Evolutionary conservation across 306 rosid species (phyloP).

Genomic region (Gastrolobium bilobum): DNA sequence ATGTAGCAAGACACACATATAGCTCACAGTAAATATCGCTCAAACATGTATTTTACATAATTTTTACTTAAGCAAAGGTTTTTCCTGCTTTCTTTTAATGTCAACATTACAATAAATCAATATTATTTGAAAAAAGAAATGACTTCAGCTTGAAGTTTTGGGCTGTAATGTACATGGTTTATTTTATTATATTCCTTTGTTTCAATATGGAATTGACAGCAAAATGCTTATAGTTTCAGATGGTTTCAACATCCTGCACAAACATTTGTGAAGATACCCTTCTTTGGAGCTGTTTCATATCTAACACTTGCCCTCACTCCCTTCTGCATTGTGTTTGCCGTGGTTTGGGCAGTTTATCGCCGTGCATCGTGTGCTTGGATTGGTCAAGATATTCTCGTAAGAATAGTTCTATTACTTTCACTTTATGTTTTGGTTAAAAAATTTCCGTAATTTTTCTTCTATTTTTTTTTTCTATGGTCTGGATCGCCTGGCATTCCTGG

Average conservation of each 20-base stretch:
- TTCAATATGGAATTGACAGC: constrained; percentile 55
- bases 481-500: constrained; percentile 15
- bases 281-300: constrained; percentile 91
- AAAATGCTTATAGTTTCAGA: constrained; percentile 83
- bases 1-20: background rate
- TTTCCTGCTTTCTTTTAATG: constrained; percentile 15
- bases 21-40: constrained; percentile 14
- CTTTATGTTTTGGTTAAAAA: constrained; percentile 31
- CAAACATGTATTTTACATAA: constrained; percentile 22
- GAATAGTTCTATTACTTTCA: constrained; percentile 47
- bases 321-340: constrained; percentile 88
- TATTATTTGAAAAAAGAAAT: constrained; percentile 23
- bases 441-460: constrained; percentile 20
- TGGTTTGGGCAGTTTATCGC: constrained; percentile 86
- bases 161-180: constrained; percentile 5
- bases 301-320: constrained; percentile 92
- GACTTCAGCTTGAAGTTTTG: constrained; percentile 22
- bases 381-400: constrained; percentile 98
- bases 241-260: constrained; percentile 84
- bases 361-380: constrained; percentile 81
- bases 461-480: constrained; percentile 3
- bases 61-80: background rate
- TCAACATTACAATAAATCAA: constrained; percentile 21
- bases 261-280: constrained; percentile 78
- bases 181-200: constrained; percentile 22